phyloP scores from a whole-genome alignment of 2,329 filamentous ascomycete genomes.

The Talaromyces islandicus region DNA sequence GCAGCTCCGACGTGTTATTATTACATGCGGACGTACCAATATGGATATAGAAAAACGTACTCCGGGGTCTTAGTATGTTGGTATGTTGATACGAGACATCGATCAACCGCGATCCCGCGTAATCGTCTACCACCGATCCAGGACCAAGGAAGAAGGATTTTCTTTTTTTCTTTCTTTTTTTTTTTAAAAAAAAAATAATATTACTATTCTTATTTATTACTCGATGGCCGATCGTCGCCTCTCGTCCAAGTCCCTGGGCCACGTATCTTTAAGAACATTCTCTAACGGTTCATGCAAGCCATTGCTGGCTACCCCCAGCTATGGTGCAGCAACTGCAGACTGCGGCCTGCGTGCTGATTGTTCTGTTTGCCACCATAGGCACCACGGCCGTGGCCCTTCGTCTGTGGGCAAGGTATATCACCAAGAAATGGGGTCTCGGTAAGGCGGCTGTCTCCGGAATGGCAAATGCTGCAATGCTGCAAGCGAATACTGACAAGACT shows the following conservation, averaged over 20 bases:
- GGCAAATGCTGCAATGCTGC: not conserved
- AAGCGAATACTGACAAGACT: not conserved
- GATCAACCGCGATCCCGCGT: not conserved
- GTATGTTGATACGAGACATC: not conserved
- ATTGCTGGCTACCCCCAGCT: not conserved
- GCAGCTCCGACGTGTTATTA: not conserved
- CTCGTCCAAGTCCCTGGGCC: not conserved
- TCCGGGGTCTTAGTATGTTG: not conserved
- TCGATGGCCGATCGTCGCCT: not conserved
- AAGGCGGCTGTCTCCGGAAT: not conserved
- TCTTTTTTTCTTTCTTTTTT: no score
- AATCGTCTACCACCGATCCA: not conserved
- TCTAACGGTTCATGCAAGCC: not conserved
- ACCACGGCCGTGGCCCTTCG: not conserved
- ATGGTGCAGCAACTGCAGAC: slow-evolving; percentile 6
- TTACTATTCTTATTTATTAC: not conserved
- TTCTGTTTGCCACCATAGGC: not conserved
- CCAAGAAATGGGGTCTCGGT: not conserved
- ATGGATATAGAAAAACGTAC: not conserved
- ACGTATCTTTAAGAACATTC: no score
- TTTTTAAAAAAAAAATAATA: not conserved
- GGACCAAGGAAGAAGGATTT: not conserved
- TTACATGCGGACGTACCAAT: not conserved
- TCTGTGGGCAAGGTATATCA: not conserved
- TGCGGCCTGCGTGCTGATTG: not conserved